These are phyloP conservation scores for Lepidium sativum DNA, from an alignment of 345 rosid genomes.

Conservation along the genomic window DNA sequence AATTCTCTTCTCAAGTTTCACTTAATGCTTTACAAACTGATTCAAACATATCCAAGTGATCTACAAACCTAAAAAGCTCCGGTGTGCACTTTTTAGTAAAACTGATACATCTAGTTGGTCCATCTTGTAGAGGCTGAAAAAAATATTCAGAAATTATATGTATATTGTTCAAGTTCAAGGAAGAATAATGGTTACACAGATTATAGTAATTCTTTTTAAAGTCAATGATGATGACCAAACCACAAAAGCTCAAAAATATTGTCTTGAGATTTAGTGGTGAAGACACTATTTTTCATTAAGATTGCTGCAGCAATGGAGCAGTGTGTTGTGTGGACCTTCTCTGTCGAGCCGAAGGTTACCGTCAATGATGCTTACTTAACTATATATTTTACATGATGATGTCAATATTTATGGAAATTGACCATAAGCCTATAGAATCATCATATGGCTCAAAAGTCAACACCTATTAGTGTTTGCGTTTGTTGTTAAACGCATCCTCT, in stretches of 20 bases:
- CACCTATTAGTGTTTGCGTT: not conserved
- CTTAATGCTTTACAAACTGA: not conserved
- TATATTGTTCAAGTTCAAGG: not conserved
- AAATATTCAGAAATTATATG: not conserved
- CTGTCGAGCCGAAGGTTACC: slow-evolving; percentile 12
- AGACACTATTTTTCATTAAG: not conserved
- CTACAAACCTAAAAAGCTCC: not conserved
- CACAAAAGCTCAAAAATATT: not conserved
- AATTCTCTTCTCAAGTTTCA: not conserved
- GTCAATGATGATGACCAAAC: slow-evolving; percentile 10
- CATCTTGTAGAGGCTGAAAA: not conserved
- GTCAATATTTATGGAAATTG: slow-evolving; percentile 1
- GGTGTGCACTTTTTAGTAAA: not conserved
- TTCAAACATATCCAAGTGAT: not conserved
- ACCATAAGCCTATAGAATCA: not conserved
- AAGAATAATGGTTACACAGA: not conserved
- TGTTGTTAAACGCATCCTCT: not conserved
- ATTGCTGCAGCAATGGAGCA: slow-evolving; percentile 12
- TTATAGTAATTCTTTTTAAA: not conserved
- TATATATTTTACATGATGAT: slow-evolving; percentile 8
- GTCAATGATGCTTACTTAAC: slow-evolving; percentile 15
- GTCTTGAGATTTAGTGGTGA: not conserved
- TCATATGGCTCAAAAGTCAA: slow-evolving; percentile 13
- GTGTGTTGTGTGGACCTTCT: slow-evolving; percentile 23
- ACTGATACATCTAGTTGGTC: not conserved